Evolutionary conservation across 768 basidiomycete species (phyloP), one percentile per base, ranked within the genome.

Genomic region (Trametes meyenii): DNA sequence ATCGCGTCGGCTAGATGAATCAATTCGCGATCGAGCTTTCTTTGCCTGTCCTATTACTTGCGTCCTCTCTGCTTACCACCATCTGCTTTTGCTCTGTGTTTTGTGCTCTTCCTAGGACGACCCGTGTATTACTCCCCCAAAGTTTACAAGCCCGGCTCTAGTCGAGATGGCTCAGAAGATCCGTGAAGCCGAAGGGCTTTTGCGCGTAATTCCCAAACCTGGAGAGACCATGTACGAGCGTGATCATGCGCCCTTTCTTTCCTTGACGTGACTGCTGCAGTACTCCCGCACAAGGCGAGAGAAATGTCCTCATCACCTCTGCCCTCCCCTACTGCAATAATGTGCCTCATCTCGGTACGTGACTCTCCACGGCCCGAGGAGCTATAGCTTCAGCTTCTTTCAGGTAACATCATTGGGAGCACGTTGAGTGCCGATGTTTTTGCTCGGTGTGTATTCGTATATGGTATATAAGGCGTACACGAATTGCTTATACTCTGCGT

Each of bases 271-370:
- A 23, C 58, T 19, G 52, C 39, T 55, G 24, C 14, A 89, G 88
- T 50, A 73, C 89, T 43, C 97, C 97, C 12, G 88, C 89, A 73
- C 82, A 87, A 46, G 96, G 96, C 48, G 89, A 95, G 75, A 80
- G 81, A 57, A 99, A 98, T 71, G 79, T 96, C 44, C 79, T 99
- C 29, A 88, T 99, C 67, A 98, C 97, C 12, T 97, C 94, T 65
- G 96, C 97, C 39, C 77, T 99, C 58, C 97, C 97, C 1, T 95
- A 95, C 71, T 94, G 94, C 74, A 98, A 98, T 74, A 98, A 98
- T 69, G 96, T 97, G 12, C 95, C 96, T 24, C 95, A 98, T 81
- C 84, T 97, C 45, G 95, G 96, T 86, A 71, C 67, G 82, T 75
- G 19, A 48, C 42, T 64, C 62, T 29, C 64, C 62, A 45, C 62